These are phyloP conservation scores for Geotrichum reessii DNA, from an alignment of 1,139 yeast genomes.

Conservation along the genomic window DNA sequence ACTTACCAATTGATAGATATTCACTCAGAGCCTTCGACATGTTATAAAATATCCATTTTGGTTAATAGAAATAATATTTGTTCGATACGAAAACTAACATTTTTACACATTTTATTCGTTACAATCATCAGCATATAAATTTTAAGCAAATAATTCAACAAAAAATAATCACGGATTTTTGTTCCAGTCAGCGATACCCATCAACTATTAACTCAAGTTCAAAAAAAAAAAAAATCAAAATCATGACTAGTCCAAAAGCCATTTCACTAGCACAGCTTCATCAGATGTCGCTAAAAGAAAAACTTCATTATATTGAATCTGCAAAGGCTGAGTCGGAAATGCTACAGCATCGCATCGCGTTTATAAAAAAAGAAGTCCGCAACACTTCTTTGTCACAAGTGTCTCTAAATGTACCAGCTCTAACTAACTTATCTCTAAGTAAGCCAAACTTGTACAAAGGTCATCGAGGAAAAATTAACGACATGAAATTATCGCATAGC, in stretches of 20 bases:
- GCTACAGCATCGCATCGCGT: constrained; percentile 22
- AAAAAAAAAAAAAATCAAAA: neutral
- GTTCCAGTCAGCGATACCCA: neutral
- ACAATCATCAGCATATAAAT: neutral
- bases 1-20: neutral
- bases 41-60: neutral
- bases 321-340: constrained; percentile 26
- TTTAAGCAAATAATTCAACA: neutral
- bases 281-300: constrained; percentile 20
- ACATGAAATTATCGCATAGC: constrained; percentile 63
- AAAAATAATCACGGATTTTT: too few species aligned
- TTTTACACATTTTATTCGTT: neutral
- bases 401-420: neutral
- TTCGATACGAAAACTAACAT: neutral
- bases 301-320: constrained; percentile 20
- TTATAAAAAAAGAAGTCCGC: constrained; percentile 20
- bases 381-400: constrained; percentile 22
- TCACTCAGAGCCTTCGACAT: neutral
- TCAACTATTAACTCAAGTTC: neutral
- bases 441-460: constrained; percentile 47
- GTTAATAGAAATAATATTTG: neutral
- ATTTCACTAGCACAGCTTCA: constrained; percentile 22
- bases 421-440: constrained; percentile 3
- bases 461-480: constrained; percentile 68
- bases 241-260: constrained; percentile 20